Evolutionary conservation across 495 filamentous ascomycete genomes (phyloP).

Genomic region (Penicillium cataractarum): DNA sequence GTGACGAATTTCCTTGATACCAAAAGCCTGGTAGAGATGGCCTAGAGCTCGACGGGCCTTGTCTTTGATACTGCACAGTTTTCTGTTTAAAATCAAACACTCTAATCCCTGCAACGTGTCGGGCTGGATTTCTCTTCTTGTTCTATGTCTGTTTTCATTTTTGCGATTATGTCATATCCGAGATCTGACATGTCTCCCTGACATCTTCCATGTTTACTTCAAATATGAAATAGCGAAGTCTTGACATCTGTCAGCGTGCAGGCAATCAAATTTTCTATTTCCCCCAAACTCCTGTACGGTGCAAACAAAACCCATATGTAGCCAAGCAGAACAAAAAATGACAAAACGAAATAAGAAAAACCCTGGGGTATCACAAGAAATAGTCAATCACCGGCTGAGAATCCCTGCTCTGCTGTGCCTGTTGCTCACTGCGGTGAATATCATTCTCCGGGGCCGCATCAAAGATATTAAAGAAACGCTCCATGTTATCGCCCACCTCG

Average conservation of each 20-base stretch:
- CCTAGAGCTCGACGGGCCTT: constrained; percentile 3
- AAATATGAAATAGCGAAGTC: constrained; percentile 22
- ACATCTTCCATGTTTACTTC: constrained; percentile 24
- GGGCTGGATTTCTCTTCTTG: constrained; percentile 16
- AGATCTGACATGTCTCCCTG: constrained; percentile 3
- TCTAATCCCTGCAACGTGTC: constrained; percentile 20
- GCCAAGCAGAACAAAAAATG: constrained; percentile 19
- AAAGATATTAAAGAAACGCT: constrained; percentile 95
- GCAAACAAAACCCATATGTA: constrained; percentile 18
- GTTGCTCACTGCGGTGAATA: constrained; percentile 74
- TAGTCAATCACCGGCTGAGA: constrained; percentile 68
- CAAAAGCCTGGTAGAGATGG: constrained; percentile 33
- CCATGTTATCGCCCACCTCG: constrained; percentile 89
- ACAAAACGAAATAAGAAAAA: constrained; percentile 23
- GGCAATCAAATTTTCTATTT: constrained; percentile 18
- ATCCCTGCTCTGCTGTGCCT: constrained; percentile 61
- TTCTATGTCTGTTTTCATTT: constrained; percentile 15
- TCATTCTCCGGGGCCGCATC: constrained; percentile 96
- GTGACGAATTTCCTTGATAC: constrained; percentile 37
- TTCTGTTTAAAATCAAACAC: constrained; percentile 7
- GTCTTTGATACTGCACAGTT: constrained; percentile 26
- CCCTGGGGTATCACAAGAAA: constrained; percentile 65
- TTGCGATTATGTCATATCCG: constrained; percentile 10
- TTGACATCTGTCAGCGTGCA: constrained; percentile 30
- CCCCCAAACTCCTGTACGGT: constrained; percentile 40